Evolutionary conservation across 768 basidiomycete genomes (phyloP), one percentile per base, ranked within the genome.

Genomic region (Stropharia rugosoannulata): DNA sequence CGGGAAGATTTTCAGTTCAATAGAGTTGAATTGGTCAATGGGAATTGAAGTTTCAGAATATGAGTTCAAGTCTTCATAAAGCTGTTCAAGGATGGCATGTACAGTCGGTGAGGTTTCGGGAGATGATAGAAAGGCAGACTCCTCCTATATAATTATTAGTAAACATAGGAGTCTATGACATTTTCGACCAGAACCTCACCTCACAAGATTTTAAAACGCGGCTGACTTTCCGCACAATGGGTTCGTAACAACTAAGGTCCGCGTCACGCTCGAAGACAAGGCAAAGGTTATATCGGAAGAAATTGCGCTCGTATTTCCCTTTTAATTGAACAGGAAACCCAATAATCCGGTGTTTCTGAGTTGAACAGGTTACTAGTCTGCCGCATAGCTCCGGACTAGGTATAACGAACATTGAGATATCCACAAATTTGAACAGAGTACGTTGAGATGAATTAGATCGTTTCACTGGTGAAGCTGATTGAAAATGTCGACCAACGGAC

Each of bases 31-130:
- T 42, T 83, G 82, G 69, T 97, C 92, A 60, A 98, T 86, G 1
- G 83, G 80, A 51, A 99, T 95, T 2, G 91, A 93, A 1, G 96
- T 95, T 73, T 98, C 96, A 0, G 93, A 94, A 72, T 96, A 98
- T 7, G 94, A 95, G 70, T 98, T 98, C 62, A 99, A 74, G 63
- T 99, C 97, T 65, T 98, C 95, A 62, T 95, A 98, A 1, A 99
- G 79, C 65, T 98, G 95, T 71, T 99, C 96, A 18, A 98, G 82
- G 49, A 98, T 92, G 13, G 88, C 82, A 65, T 89, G 82, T 32
- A 94, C 81, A 3, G 84, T 80, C 37, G 81, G 75, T 1, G 86
- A 86, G 3, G 85, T 87, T 42, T 79, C 70, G 0, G 87, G 76
- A 8, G 84, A 85, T 0, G 95, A 96, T 35, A 99, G 77, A 67